Evolutionary conservation across 2,329 filamentous ascomycete genomes (phyloP).

Genomic region (Neofusicoccum sp.): DNA sequence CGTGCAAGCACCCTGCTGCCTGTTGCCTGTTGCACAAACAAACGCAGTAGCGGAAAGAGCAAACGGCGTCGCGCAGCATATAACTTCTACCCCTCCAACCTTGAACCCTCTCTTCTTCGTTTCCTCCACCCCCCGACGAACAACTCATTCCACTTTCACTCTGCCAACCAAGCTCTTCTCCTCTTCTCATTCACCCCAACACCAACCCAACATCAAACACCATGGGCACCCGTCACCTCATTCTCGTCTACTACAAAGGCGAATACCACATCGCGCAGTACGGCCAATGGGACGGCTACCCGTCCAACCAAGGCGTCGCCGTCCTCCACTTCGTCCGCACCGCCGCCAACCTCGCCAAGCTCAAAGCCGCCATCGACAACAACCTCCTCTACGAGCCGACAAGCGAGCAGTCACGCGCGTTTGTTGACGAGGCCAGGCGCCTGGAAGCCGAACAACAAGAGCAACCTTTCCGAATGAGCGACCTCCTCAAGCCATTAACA

Average conservation of each 20-base stretch:
- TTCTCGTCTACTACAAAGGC: constrained; percentile 22
- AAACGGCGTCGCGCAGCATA: too few species aligned
- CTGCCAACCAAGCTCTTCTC: background rate
- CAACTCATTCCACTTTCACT: too few species aligned
- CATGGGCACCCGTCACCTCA: constrained; percentile 24
- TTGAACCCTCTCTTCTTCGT: too few species aligned
- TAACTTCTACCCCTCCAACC: too few species aligned
- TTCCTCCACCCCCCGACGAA: too few species aligned
- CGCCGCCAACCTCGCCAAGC: constrained; percentile 24
- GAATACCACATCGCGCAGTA: constrained; percentile 27
- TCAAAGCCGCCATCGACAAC: constrained; percentile 24
- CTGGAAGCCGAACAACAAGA: too few species aligned
- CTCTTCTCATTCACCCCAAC: background rate
- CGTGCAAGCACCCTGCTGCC: too few species aligned
- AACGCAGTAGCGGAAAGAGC: too few species aligned
- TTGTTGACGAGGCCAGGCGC: too few species aligned
- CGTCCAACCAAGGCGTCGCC: constrained; percentile 24
- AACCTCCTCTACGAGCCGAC: constrained; percentile 19
- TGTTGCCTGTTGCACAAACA: too few species aligned
- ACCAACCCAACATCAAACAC: background rate
- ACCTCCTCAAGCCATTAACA: too few species aligned
- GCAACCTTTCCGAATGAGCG: too few species aligned
- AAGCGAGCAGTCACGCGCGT: background rate
- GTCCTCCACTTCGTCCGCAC: constrained; percentile 26
- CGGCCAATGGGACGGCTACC: constrained; percentile 30